Evolutionary conservation across 495 filamentous ascomycete genomes (phyloP).

Genomic region (Xylaria telfairii): DNA sequence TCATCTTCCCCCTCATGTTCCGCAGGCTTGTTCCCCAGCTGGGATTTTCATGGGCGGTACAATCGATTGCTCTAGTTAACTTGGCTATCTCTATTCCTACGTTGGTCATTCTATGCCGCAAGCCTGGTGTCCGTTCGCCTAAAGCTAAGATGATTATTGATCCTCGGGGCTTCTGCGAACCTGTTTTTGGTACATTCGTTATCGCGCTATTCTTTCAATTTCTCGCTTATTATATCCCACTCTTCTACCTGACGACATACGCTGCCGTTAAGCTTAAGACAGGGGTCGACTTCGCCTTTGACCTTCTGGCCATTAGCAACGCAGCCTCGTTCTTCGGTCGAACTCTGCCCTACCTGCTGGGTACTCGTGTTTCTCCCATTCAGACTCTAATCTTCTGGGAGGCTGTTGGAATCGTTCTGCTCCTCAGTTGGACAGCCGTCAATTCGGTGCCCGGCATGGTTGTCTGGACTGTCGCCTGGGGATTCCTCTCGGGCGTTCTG

Average conservation of each 20-base stretch:
- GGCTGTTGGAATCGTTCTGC: neutral
- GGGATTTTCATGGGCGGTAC: neutral
- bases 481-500: neutral
- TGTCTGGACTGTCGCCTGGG: slow-evolving; percentile 46
- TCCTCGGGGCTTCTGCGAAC: neutral
- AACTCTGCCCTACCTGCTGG: neutral
- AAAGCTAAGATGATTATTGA: neutral
- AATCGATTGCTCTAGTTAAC: neutral
- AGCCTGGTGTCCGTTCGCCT: neutral
- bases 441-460: slow-evolving; percentile 26
- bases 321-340: neutral
- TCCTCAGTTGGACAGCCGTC: neutral
- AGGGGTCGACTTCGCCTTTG: neutral
- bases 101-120: neutral
- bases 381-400: neutral
- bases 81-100: neutral
- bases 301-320: neutral
- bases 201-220: slow-evolving; percentile 1
- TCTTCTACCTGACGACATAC: neutral
- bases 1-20: slow-evolving; percentile 69
- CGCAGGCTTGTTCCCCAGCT: slow-evolving; percentile 57
- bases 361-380: neutral
- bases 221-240: neutral
- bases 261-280: neutral
- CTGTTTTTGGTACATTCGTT: neutral